Evolutionary conservation across 108 stramenopile genomes (phyloP).

Genomic region (Cylindrotheca closterium): DNA sequence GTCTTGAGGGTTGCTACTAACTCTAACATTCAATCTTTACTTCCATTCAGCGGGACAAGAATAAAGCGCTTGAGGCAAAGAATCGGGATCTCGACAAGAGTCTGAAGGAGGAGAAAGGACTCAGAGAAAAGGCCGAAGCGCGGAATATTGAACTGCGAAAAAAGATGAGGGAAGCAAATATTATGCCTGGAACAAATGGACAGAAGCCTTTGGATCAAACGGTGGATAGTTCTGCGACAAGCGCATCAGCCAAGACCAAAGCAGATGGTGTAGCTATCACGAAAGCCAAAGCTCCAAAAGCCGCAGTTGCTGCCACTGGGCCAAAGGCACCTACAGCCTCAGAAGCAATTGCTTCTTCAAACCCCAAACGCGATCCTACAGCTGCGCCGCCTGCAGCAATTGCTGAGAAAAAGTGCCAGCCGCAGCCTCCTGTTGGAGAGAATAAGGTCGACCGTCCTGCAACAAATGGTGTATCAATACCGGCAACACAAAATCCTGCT

Average conservation of each 20-base stretch:
- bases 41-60: slow-evolving; percentile 60
- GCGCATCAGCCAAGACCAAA: not conserved
- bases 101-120: slow-evolving; percentile 55
- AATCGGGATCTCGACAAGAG: slow-evolving; percentile 58
- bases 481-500: not conserved
- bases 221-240: not conserved
- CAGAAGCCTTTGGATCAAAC: not conserved
- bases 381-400: not conserved
- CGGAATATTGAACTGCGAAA: slow-evolving; percentile 43
- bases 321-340: not conserved
- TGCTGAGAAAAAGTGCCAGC: not conserved
- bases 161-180: slow-evolving; percentile 24
- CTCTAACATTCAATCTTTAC: not conserved
- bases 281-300: not conserved
- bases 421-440: not conserved
- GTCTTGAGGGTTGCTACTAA: not conserved
- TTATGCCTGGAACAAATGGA: not conserved
- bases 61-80: slow-evolving; percentile 80
- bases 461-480: not conserved
- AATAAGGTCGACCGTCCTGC: not conserved
- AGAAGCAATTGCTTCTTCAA: not conserved
- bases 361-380: not conserved
- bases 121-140: slow-evolving; percentile 50
- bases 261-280: not conserved
- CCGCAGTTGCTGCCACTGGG: not conserved